Percentiles rank a stretch among this genome's conserved stretches.
Conservation (phyloP, 768 basidiomycete genomes). For the Leucosporidium yakuticum region DNA sequence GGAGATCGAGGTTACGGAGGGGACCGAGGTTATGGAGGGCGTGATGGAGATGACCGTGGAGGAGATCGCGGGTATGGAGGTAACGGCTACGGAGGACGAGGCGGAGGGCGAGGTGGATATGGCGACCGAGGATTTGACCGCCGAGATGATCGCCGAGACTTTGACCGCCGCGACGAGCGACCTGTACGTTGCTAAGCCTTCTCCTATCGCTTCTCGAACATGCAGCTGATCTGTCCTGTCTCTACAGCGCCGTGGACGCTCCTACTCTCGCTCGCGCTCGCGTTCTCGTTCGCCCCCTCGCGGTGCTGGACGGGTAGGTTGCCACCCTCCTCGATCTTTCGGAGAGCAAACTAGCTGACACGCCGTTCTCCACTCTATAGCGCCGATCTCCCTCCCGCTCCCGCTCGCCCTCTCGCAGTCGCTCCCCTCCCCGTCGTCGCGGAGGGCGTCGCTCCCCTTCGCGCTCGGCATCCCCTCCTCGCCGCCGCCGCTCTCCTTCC, state of each 20-base stretch:
- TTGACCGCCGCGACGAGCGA: slow-evolving; percentile 44
- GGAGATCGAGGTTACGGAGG: slow-evolving; percentile 5
- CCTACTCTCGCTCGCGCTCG: slow-evolving; percentile 8
- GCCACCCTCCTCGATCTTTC: too few relatives aligned
- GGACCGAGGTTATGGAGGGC: not conserved
- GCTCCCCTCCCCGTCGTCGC: slow-evolving; percentile 1
- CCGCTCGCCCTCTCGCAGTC: slow-evolving; percentile 4
- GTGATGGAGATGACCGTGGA: not conserved
- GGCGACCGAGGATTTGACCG: not conserved
- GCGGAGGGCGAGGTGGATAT: not conserved
- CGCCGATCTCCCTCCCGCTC: slow-evolving; percentile 4
- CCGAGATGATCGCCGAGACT: slow-evolving; percentile 36
- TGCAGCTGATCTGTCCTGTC: not conserved
- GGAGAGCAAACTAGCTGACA: too few relatives aligned
- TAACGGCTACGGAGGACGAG: slow-evolving; percentile 2
- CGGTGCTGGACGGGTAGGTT: too few relatives aligned
- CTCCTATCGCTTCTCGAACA: not conserved
- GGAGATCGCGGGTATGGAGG: slow-evolving; percentile 47
- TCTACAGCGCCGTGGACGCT: not conserved
- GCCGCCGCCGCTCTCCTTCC: slow-evolving; percentile 11
- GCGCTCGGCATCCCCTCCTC: not conserved
- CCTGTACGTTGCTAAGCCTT: not conserved
- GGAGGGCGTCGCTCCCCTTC: slow-evolving; percentile 1
- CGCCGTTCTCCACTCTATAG: not conserved
- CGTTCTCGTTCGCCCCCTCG: slow-evolving; percentile 1